phyloP scores from a whole-genome alignment of 805 yeast genomes.

The Lachancea cidri region DNA sequence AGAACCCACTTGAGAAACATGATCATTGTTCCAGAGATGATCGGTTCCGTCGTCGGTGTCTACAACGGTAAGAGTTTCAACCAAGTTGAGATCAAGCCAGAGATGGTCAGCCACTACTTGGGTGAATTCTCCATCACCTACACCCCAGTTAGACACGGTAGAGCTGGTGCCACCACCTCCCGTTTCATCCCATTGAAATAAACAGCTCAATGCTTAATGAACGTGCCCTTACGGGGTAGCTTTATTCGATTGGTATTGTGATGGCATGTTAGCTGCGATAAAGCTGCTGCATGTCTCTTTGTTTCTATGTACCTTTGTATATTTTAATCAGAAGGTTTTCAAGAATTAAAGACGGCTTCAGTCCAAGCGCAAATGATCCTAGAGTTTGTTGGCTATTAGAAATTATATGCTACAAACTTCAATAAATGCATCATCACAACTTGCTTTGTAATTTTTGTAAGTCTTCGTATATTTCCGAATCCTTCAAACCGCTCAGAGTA shows the following conservation, averaged over 20 bases:
- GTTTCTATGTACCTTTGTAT: constrained; percentile 11
- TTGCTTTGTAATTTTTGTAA: constrained; percentile 46
- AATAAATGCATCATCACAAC: neutral
- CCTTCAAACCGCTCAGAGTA: constrained; percentile 53
- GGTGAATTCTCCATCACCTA: constrained; percentile 99
- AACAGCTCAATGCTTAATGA: constrained; percentile 10
- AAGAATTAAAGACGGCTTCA: too few relatives aligned
- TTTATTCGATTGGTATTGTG: neutral
- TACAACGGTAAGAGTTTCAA: constrained; percentile 99
- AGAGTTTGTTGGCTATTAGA: too few relatives aligned
- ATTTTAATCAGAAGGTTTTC: constrained; percentile 6
- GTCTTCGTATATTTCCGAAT: constrained; percentile 73
- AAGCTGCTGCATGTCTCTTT: neutral
- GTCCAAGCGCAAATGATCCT: too few relatives aligned
- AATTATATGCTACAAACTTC: neutral
- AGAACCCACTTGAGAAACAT: constrained; percentile 99
- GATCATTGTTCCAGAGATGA: constrained; percentile 99
- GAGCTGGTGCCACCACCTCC: constrained; percentile 81
- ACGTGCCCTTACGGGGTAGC: neutral
- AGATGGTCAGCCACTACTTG: constrained; percentile 99
- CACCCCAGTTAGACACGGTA: constrained; percentile 99
- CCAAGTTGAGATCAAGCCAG: constrained; percentile 98
- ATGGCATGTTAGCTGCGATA: neutral
- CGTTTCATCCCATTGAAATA: constrained; percentile 72
- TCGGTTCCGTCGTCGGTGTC: constrained; percentile 96